Conservation (phyloP, 2,329 filamentous ascomycete genomes). For the Hysterium pulicare region DNA sequence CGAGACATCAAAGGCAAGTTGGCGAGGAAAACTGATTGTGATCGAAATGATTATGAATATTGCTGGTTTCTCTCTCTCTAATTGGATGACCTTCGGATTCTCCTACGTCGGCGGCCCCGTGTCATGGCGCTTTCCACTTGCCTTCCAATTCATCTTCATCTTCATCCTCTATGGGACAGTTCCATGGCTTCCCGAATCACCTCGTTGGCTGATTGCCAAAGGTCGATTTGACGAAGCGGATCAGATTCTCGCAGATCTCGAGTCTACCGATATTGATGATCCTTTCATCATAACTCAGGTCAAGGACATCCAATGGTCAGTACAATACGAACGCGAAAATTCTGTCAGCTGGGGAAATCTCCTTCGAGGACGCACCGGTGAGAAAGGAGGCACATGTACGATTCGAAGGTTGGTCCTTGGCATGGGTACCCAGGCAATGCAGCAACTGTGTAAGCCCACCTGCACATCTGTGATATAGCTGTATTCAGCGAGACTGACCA, state of each 20-base stretch:
- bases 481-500: slow-evolving; percentile 13
- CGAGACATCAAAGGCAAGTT: slow-evolving; percentile 46
- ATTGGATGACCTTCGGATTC: slow-evolving; percentile 54
- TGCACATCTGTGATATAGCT: too few species aligned
- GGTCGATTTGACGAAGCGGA: slow-evolving; percentile 46
- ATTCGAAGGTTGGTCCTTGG: slow-evolving; percentile 52
- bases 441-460: slow-evolving; percentile 46
- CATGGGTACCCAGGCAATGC: slow-evolving; percentile 53
- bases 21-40: slow-evolving; percentile 45
- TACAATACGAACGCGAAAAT: slow-evolving; percentile 50
- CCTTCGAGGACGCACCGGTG: slow-evolving; percentile 44
- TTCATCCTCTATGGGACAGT: slow-evolving; percentile 41
- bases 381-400: slow-evolving; percentile 47
- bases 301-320: slow-evolving; percentile 48
- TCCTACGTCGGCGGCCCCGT: slow-evolving; percentile 42
- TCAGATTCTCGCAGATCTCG: slow-evolving; percentile 49
- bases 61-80: slow-evolving; percentile 48
- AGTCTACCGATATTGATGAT: slow-evolving; percentile 43
- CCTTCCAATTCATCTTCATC: slow-evolving; percentile 48
- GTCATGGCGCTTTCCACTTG: slow-evolving; percentile 45
- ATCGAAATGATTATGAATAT: slow-evolving; percentile 52
- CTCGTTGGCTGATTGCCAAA: slow-evolving; percentile 45
- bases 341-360: slow-evolving; percentile 50
- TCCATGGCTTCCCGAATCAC: slow-evolving; percentile 45
- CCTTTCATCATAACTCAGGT: slow-evolving; percentile 41